A percentile compares a stretch with the other conserved stretches of the same genome.
Conservation (phyloP, 768 basidiomycete genomes). For the Mycena epipterygia region DNA sequence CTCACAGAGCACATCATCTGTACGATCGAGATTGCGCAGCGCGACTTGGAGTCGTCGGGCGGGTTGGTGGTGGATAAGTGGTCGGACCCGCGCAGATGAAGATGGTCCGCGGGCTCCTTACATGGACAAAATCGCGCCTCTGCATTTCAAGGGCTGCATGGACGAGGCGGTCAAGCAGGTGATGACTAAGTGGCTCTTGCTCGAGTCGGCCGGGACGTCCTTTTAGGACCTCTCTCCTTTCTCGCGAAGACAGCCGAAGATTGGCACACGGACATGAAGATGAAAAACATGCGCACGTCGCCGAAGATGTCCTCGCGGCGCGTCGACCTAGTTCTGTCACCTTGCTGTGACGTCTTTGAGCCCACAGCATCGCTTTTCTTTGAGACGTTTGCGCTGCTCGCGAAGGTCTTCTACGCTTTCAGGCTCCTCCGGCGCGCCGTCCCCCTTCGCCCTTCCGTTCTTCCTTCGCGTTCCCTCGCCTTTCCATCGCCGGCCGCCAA, state of each 20-base stretch:
- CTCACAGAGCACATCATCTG: conserved; percentile 90
- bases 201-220: conserved; percentile 91
- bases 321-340: no score
- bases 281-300: no score
- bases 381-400: conserved; percentile 83
- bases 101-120: conserved; percentile 83
- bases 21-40: conserved; percentile 82
- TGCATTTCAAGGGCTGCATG: conserved; percentile 77
- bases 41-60: conserved; percentile 69
- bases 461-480: conserved; percentile 73
- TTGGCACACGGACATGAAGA: no score
- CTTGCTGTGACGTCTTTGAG: conserved; percentile 86
- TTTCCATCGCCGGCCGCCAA: conserved; percentile 56
- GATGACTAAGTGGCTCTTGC: conserved; percentile 89
- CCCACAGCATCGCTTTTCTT: conserved; percentile 86
- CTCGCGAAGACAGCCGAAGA: conserved; percentile 94
- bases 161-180: conserved; percentile 87
- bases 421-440: conserved; percentile 89
- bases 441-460: conserved; percentile 84
- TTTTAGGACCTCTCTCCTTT: conserved; percentile 90
- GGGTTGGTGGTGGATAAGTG: conserved; percentile 77
- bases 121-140: conserved; percentile 72
- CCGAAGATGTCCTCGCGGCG: no score
- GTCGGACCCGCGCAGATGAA: conserved; percentile 82
- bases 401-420: conserved; percentile 88